These are phyloP conservation scores for Fusarium citri DNA, from an alignment of 2,329 filamentous ascomycete species.

Conservation along the genomic window DNA sequence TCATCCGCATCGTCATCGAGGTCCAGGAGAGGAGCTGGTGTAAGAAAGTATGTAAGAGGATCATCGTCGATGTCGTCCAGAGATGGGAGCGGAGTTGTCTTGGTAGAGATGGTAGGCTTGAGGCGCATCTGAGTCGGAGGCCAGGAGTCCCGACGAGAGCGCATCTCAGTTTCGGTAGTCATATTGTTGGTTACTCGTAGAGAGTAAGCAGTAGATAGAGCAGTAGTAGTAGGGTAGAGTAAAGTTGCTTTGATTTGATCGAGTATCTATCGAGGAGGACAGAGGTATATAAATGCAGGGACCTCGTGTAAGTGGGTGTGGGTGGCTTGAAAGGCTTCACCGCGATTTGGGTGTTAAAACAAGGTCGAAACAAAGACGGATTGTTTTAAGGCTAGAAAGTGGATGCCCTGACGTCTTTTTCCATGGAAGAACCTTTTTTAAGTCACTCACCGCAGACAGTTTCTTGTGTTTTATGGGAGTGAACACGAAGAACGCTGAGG, in stretches of 20 bases:
- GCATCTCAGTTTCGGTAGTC: constrained; percentile 50
- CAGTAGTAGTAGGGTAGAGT: background rate
- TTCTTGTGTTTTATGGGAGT: constrained; percentile 22
- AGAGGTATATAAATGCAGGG: constrained; percentile 12
- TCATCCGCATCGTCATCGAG: constrained; percentile 57
- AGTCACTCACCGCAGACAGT: constrained; percentile 43
- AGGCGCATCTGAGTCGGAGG: constrained; percentile 64
- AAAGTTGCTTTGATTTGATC: constrained; percentile 4
- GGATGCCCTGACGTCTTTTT: constrained; percentile 37
- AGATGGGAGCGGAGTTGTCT: constrained; percentile 56
- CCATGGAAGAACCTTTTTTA: constrained; percentile 32
- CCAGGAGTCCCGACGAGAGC: constrained; percentile 61
- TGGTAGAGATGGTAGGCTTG: constrained; percentile 54
- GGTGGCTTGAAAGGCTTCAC: constrained; percentile 27
- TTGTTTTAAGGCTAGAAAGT: constrained; percentile 37
- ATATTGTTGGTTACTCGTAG: constrained; percentile 43
- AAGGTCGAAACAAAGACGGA: constrained; percentile 36
- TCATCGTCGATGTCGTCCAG: constrained; percentile 64
- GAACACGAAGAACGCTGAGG: constrained; percentile 31
- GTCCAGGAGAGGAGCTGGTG: constrained; percentile 58
- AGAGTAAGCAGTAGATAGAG: background rate
- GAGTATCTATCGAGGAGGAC: constrained; percentile 9
- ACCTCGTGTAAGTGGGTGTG: constrained; percentile 33
- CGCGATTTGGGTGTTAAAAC: constrained; percentile 33
- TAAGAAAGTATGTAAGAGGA: constrained; percentile 68